A percentile compares a stretch with the other conserved stretches of the same genome.
phyloP scores from a whole-genome alignment of 2,329 filamentous ascomycete genomes.

The Alternaria ethzedia region DNA sequence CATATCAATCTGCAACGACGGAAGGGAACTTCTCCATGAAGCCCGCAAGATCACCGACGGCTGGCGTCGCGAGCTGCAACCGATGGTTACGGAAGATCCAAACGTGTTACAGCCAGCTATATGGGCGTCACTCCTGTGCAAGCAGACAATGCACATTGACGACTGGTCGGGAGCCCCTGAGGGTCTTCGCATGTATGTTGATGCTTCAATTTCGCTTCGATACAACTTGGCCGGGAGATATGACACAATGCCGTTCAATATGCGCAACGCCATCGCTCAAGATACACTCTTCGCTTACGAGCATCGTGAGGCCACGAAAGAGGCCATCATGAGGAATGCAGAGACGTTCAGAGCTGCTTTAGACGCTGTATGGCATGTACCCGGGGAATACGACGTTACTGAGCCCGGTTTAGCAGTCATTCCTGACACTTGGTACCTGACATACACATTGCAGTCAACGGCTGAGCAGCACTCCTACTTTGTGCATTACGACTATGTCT shows the following conservation, averaged over 20 bases:
- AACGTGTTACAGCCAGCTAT: conserved; percentile 57
- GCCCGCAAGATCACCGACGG: conserved; percentile 53
- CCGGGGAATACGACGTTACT: conserved; percentile 17
- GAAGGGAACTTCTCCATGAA: conserved; percentile 45
- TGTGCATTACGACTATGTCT: conserved; percentile 55
- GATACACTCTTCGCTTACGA: conserved; percentile 56
- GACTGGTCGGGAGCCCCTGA: conserved; percentile 10
- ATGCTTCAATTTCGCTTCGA: conserved; percentile 55
- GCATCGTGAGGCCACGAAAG: conserved; percentile 45
- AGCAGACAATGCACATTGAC: conserved; percentile 53
- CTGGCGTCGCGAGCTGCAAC: conserved; percentile 61
- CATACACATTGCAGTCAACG: conserved; percentile 30
- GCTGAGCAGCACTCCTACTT: conserved; percentile 26
- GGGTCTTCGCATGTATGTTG: conserved; percentile 39
- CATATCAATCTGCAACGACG: conserved; percentile 8
- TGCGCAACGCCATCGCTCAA: conserved; percentile 53
- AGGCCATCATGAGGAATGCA: conserved; percentile 42
- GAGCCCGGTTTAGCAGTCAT: conserved; percentile 8
- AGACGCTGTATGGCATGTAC: conserved; percentile 52
- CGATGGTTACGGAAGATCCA: conserved; percentile 47
- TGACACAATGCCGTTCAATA: conserved; percentile 35
- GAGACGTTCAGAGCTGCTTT: conserved; percentile 47
- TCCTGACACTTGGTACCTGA: conserved; percentile 43
- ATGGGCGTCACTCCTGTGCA: conserved; percentile 64
- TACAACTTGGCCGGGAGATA: conserved; percentile 54